phyloP scores from a whole-genome alignment of 2,329 filamentous ascomycete genomes.

The Fusarium sp. region DNA sequence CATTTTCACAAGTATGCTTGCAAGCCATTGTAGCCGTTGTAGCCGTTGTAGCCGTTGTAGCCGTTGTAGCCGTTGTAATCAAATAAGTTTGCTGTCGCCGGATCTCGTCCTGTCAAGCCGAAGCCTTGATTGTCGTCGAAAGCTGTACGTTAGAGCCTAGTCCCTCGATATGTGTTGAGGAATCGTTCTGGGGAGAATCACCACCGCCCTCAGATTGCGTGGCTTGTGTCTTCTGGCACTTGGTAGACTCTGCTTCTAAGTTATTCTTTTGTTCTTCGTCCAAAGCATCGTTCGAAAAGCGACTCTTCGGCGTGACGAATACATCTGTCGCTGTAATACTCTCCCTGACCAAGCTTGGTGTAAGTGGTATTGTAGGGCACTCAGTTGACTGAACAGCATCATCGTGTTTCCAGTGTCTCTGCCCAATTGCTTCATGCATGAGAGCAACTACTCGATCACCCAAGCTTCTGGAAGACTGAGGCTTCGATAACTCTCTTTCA shows the following conservation, averaged over 20 bases:
- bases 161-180: not conserved
- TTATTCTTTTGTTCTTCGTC: not conserved
- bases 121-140: not conserved
- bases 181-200: not conserved
- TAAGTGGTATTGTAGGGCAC: constrained; percentile 8
- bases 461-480: constrained; percentile 27
- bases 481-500: not conserved
- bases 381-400: not conserved
- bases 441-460: constrained; percentile 34
- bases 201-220: not conserved
- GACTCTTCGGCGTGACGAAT: constrained; percentile 40
- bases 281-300: constrained; percentile 12
- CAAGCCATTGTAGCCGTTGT: not conserved
- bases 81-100: not conserved
- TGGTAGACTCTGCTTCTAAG: not conserved
- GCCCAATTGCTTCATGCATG: constrained; percentile 25
- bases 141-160: not conserved
- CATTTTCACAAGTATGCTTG: not conserved
- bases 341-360: constrained; percentile 22
- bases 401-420: constrained; percentile 9
- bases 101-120: not conserved
- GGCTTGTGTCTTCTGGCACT: not conserved
- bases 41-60: not conserved
- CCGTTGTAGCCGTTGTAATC: not conserved
- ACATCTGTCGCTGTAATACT: constrained; percentile 34